Evolutionary conservation across 768 basidiomycete genomes (phyloP).

Genomic region (Psilocybe cyanescens): DNA sequence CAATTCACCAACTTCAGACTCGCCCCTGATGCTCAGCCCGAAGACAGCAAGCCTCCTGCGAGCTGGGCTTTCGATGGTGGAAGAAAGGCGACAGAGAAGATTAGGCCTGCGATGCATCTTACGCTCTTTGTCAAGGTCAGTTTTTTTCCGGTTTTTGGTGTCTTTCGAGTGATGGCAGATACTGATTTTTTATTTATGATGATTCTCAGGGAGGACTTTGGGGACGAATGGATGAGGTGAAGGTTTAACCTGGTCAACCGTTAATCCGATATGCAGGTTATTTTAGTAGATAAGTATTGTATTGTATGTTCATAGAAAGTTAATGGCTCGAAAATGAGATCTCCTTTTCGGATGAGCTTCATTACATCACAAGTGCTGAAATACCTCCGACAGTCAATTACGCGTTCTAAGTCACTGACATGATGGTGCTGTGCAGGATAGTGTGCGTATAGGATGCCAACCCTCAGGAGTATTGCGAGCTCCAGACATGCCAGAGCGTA

Average conservation of each 20-base stretch:
- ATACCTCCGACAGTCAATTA: no score
- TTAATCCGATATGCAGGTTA: no score
- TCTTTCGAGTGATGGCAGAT: not conserved
- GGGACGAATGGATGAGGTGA: conserved; percentile 28
- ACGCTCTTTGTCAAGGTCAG: conserved; percentile 42
- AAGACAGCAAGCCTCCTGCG: conserved; percentile 40
- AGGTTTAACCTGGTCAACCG: not conserved
- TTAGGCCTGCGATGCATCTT: conserved; percentile 39
- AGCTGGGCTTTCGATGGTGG: conserved; percentile 39
- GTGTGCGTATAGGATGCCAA: no score
- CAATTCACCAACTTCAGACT: conserved; percentile 46
- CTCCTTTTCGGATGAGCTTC: no score
- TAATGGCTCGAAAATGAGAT: no score
- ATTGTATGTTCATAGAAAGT: no score
- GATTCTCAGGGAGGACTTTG: conserved; percentile 32
- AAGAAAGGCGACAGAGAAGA: conserved; percentile 43
- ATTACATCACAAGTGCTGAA: no score
- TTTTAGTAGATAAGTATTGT: no score
- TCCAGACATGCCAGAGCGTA: no score
- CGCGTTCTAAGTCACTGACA: no score
- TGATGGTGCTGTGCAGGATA: no score
- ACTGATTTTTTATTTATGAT: not conserved
- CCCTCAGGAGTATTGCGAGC: no score
- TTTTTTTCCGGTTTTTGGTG: conserved; percentile 5
- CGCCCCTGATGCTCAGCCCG: conserved; percentile 37